Evolutionary conservation across 371 early-diverging fungal genomes (phyloP), one percentile per base, ranked within the genome.

Genomic region (Saksenaea vasiformis): DNA sequence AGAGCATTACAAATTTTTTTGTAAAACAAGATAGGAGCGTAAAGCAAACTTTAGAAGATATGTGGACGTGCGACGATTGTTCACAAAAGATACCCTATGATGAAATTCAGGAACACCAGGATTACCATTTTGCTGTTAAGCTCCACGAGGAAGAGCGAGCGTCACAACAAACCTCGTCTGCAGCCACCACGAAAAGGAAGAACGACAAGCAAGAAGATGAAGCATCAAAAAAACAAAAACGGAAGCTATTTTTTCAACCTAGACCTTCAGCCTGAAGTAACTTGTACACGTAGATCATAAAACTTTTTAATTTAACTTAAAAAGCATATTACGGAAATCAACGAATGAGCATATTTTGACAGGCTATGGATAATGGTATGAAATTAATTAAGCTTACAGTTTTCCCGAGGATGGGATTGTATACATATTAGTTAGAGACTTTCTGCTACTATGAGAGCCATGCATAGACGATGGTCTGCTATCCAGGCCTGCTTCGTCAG

Each of bases 41-140:
- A 56, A 57, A 43, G 28, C 14, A 34, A 51, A 31, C 43, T 14
- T 19, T 57, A 59, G 3, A 37, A 58, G 41, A 61, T 19, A 54
- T 53, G 9, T 73, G 69, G 61, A 62, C 41, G 1, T 79, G 77
- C 56, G 77, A 76, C n/a, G 64, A 70, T 41, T 85, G 85, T 31
- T 44, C 63, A 14, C 62, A 78, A 37, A 37, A 26, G 13, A 65
- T 85, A 22, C 57, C 67, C 1, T 14, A 62, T 5, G 27, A 36
- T 2, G 26, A 72, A 5, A 41, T 74, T 15, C 71, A 68, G 17
- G 85, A 85, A 38, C 85, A 85, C 58, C 67, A 74, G 13, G 85
- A 85, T 61, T 85, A 68, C 60, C 85, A 85, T 66, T 80, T 82
- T 60, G 85, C 83, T 7, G 54, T 74, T 13, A 67, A 71, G 2